Evolutionary conservation across 306 rosid genomes (phyloP), one percentile per base, ranked within the genome.

Genomic region (Lathyrus tuberosus): DNA sequence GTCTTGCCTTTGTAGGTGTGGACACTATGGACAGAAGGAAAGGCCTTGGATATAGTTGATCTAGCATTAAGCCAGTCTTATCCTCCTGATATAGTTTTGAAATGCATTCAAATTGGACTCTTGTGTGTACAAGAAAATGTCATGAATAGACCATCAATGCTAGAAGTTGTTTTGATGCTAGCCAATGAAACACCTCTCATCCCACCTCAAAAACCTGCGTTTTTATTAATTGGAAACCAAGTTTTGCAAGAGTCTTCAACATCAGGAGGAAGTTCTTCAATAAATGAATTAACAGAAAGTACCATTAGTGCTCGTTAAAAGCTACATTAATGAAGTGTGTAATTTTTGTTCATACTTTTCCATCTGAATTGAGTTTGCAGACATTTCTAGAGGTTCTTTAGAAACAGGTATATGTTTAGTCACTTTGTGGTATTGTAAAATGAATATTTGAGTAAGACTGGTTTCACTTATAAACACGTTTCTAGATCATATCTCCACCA

Each of bases 21-120:
- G 96, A 76, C 78, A 4, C 70, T 83, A 3, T 87, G 95, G 96
- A 86, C 17, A 17, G 80, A 79, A 52, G 85, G 78, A 0, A 80
- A 14, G 5, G 78, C 77, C 28, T 41, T 69, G 71, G 81, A 87
- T 51, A 33, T 83, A 8, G 77, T 87, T 6, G 91, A 88, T 63
- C 5, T 77, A 37, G 18, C 67, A 12, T 1, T 81, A 10, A 77
- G 30, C 14, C 71, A 73, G 16, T 61, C 79, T 17, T 57, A 49
- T 46, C 62, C 46, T 20, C 7, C 13, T 16, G 6, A 5, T 11
- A 70, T 73, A 74, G 81, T 76, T 35, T 14, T 63, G 22, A 84
- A 83, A 74, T 89, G 92, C 79, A 46, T 85, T 18, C 84, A 83
- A 18, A 85, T 83, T 64, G 87, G 83, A 15, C 79, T 86, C 6